phyloP scores from a whole-genome alignment of 805 yeast genomes.

The Saturnispora bothae region DNA sequence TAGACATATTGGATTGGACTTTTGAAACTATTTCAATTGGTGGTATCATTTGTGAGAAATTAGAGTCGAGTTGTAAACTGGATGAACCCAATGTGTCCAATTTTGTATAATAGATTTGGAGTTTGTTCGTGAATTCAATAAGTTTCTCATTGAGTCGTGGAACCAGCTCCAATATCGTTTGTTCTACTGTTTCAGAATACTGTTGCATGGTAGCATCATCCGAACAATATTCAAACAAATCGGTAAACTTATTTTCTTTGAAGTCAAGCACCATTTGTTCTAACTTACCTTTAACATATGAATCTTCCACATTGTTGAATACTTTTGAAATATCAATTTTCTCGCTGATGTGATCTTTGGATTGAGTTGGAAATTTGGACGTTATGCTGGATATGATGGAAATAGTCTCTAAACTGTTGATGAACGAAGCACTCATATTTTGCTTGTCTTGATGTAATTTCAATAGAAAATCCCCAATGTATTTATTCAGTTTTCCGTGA shows the following conservation, averaged over 20 bases:
- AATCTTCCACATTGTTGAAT: constrained; percentile 13
- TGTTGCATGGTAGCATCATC: constrained; percentile 17
- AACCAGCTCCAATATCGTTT: constrained; percentile 16
- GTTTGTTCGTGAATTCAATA: constrained; percentile 12
- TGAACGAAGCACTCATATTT: constrained; percentile 16
- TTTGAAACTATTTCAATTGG: constrained; percentile 11
- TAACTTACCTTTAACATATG: constrained; percentile 11
- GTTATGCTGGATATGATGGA: constrained; percentile 16
- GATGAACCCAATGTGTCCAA: constrained; percentile 10
- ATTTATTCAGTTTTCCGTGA: constrained; percentile 2
- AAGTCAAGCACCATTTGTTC: constrained; percentile 18
- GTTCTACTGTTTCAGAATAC: constrained; percentile 18
- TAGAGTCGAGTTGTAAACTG: not conserved
- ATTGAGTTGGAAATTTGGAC: constrained; percentile 8
- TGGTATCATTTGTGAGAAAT: constrained; percentile 19
- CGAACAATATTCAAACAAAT: constrained; percentile 16
- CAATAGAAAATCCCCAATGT: not conserved
- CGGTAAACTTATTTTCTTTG: constrained; percentile 12
- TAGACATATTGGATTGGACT: not conserved
- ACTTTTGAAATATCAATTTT: constrained; percentile 8
- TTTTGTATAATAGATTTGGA: constrained; percentile 18
- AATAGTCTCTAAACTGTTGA: constrained; percentile 20
- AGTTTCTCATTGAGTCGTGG: constrained; percentile 21
- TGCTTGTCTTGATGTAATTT: constrained; percentile 10
- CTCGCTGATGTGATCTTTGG: not conserved